Base-by-base conservation (phyloP, 169 alveolate genomes). In the Cryptosporidium ryanae region DNA sequence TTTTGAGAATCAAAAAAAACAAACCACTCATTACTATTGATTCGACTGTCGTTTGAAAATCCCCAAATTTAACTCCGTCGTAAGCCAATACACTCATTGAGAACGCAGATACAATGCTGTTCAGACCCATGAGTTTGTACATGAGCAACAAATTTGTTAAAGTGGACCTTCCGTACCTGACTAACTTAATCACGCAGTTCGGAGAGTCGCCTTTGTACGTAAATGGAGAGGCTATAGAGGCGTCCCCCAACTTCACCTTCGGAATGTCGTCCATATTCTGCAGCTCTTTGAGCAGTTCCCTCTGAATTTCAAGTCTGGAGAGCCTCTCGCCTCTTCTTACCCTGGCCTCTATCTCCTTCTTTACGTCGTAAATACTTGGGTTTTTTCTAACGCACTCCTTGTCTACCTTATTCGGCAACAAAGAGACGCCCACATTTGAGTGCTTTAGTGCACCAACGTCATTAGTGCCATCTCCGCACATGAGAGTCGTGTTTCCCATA, bases 391-490 rank as follows among this genome's bases (percentile, higher is more conserved):
- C 84, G 46, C 25, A 82, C 10, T 64, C 66, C 31, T 59, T 44
- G 49, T 66, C 27, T 50, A 31, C 43, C 38, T 76, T 71, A 59
- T 55, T 46, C 21, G 92, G 50, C n/a, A 98, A 91, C 49, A 98
- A 91, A 23, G 99, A 98, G 6, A 98, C 94, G 44, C 99, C 99
- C 13, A 98, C 98, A 76, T 96, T 96, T 8, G 99, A 98, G 50
- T 96, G 95, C 84, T 97, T 98, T 64, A 98, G 92, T 1, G 99
- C 99, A n/a, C 99, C 99, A 61, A 97, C 98, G 90, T 98, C 99
- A 84, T 98, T 98, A 21, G 99, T 97, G 1, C 99, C 99, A 93
- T 98, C 99, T 12, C 99, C 99, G 91, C 99, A 96, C 99, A 97
- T 97, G 31, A 96, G 90, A 18, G 96, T 95, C 43, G 91, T 93